Conservation (phyloP, 768 basidiomycete genomes). For the Lactarius trivialis region DNA sequence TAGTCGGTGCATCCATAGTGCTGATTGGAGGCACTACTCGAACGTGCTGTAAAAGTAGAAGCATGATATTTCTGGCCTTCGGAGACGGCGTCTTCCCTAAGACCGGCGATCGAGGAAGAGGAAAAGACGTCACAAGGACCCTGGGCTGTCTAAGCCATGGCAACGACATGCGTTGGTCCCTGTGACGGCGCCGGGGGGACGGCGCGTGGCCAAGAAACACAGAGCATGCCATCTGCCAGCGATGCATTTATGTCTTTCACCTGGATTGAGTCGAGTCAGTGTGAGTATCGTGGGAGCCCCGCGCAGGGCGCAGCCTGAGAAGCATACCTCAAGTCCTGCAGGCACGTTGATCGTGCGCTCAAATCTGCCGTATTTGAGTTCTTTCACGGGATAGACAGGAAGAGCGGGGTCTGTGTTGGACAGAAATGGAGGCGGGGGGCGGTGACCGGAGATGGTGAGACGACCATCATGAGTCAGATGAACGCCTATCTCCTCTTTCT, state of each 20-base stretch:
- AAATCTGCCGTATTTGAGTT: constrained; percentile 23
- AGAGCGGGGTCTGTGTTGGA: constrained; percentile 6
- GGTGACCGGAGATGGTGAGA: constrained; percentile 44
- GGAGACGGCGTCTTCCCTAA: background rate
- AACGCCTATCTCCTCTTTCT: constrained; percentile 42
- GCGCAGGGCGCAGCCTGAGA: background rate
- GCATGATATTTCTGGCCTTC: background rate
- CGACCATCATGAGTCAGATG: constrained; percentile 40
- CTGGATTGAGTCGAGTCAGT: constrained; percentile 14
- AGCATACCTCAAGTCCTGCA: constrained; percentile 21
- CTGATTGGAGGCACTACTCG: no score
- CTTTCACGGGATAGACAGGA: constrained; percentile 17
- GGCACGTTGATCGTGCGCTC: constrained; percentile 22
- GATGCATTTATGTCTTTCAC: constrained; percentile 23
- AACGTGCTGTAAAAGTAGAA: background rate
- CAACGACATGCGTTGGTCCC: background rate
- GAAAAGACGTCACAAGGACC: background rate
- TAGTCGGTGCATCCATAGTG: no score
- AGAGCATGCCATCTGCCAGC: constrained; percentile 22
- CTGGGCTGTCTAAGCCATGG: constrained; percentile 2
- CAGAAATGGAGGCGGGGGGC: constrained; percentile 24
- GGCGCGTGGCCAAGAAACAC: constrained; percentile 22
- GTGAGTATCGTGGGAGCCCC: background rate
- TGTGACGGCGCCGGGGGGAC: background rate
- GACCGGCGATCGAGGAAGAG: background rate